These are phyloP conservation scores for Phytopythium ostracodes DNA, from an alignment of 352 stramenopile genomes.

Conservation along the genomic window DNA sequence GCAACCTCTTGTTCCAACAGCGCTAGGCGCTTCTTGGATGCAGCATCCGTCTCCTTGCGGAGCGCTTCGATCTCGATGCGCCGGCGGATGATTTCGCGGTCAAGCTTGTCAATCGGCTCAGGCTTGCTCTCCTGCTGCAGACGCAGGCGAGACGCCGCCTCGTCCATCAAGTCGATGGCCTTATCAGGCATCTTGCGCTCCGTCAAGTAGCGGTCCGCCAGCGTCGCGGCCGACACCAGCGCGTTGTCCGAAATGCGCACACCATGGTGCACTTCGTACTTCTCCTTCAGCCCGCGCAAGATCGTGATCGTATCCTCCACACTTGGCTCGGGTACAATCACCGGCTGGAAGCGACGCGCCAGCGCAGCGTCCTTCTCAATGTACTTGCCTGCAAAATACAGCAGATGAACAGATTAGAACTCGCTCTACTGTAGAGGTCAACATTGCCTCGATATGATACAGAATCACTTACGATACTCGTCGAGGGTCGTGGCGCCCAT, in stretches of 20 bases:
- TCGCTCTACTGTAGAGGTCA: too few relatives aligned
- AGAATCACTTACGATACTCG: constrained; percentile 77
- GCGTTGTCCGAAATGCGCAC: constrained; percentile 94
- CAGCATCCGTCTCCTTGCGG: constrained; percentile 67
- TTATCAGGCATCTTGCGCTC: constrained; percentile 96
- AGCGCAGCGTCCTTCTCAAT: constrained; percentile 98
- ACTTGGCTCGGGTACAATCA: constrained; percentile 92
- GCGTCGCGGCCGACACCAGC: constrained; percentile 91
- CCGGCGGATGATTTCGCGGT: constrained; percentile 69
- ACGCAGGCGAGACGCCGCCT: constrained; percentile 83
- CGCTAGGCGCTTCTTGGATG: constrained; percentile 63
- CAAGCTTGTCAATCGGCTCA: constrained; percentile 78
- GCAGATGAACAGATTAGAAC: too few relatives aligned
- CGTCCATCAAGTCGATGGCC: constrained; percentile 95
- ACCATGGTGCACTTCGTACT: constrained; percentile 97
- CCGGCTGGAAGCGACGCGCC: constrained; percentile 96
- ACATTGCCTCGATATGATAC: too few relatives aligned
- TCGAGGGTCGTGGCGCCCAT: constrained; percentile 93
- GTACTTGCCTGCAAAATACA: constrained; percentile 47
- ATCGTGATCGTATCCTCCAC: constrained; percentile 97
- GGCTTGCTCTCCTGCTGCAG: constrained; percentile 85
- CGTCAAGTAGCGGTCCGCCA: constrained; percentile 90
- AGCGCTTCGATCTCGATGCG: constrained; percentile 85
- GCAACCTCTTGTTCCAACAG: constrained; percentile 66
- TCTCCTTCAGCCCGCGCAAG: constrained; percentile 93